A percentile compares a stretch with the other conserved stretches of the same genome.
Evolutionary conservation across 805 yeast genomes (phyloP).

Genomic region (Diddensiella transvaalensis): DNA sequence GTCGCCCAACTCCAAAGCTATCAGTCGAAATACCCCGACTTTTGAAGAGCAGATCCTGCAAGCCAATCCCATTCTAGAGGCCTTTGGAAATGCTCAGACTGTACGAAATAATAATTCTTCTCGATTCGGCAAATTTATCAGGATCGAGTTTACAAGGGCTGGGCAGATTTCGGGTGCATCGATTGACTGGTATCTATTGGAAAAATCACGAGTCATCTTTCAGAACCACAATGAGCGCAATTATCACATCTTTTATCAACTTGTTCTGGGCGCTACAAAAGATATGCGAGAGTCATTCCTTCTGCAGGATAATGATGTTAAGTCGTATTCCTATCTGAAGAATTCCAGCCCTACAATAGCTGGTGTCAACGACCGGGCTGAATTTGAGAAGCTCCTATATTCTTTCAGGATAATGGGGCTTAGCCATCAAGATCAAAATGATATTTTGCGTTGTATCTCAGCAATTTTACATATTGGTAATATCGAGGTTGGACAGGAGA

Average conservation of each 20-base stretch:
- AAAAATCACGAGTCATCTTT: constrained; percentile 84
- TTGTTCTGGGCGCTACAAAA: constrained; percentile 64
- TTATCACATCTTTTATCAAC: constrained; percentile 90
- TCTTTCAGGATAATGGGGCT: constrained; percentile 79
- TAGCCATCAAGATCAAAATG: constrained; percentile 46
- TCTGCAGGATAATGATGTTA: constrained; percentile 45
- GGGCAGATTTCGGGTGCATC: constrained; percentile 82
- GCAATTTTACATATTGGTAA: constrained; percentile 83
- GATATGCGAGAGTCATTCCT: constrained; percentile 34
- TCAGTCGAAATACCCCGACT: constrained; percentile 32
- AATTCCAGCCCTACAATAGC: constrained; percentile 54
- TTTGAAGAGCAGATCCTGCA: constrained; percentile 84
- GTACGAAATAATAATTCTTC: constrained; percentile 92
- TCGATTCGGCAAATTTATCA: constrained; percentile 93
- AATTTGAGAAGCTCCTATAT: constrained; percentile 56
- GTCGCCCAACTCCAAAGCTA: constrained; percentile 17
- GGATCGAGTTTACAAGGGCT: constrained; percentile 64
- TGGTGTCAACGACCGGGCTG: constrained; percentile 71
- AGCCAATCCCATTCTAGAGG: constrained; percentile 92
- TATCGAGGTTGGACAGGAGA: constrained; percentile 60
- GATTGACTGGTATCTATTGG: constrained; percentile 90
- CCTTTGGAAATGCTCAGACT: constrained; percentile 97
- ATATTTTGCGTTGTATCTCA: constrained; percentile 66
- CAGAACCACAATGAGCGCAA: constrained; percentile 80
- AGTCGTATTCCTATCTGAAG: constrained; percentile 55